Evolutionary conservation across 2,329 filamentous ascomycete genomes (phyloP).

Genomic region (Monilinia laxa): DNA sequence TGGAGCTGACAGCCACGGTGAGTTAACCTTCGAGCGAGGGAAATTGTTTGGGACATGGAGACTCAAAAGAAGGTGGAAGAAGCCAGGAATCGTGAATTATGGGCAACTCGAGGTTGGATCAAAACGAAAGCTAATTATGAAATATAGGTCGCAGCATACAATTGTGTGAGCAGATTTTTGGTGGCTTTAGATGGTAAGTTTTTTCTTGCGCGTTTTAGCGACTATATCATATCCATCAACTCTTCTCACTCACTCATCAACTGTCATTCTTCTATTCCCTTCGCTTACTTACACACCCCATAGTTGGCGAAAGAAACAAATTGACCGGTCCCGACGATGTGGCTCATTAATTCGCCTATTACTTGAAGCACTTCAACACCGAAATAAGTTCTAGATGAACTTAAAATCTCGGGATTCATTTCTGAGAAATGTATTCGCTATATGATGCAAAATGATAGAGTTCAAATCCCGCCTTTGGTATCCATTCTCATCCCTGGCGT

Average conservation of each 20-base stretch:
- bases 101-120: background rate
- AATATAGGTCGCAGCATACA: slow-evolving; percentile 66
- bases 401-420: background rate
- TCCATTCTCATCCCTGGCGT: background rate
- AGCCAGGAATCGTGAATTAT: background rate
- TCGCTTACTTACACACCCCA: background rate
- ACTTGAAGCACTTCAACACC: background rate
- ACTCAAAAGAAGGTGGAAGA: background rate
- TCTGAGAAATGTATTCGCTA: background rate
- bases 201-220: background rate
- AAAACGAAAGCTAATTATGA: background rate
- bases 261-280: background rate
- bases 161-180: slow-evolving; percentile 80
- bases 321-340: slow-evolving; percentile 27
- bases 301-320: slow-evolving; percentile 39
- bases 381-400: background rate
- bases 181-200: slow-evolving; percentile 74
- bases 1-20: slow-evolving; percentile 74
- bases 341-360: slow-evolving; percentile 2
- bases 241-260: background rate
- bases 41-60: background rate
- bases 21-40: slow-evolving; percentile 21
- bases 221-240: slow-evolving; percentile 19
- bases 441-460: background rate
- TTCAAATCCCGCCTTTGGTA: background rate